A percentile compares a stretch with the other conserved stretches of the same genome.
Evolutionary conservation across 352 stramenopile species (phyloP).

Genomic region (Globisporangium nodosum): DNA sequence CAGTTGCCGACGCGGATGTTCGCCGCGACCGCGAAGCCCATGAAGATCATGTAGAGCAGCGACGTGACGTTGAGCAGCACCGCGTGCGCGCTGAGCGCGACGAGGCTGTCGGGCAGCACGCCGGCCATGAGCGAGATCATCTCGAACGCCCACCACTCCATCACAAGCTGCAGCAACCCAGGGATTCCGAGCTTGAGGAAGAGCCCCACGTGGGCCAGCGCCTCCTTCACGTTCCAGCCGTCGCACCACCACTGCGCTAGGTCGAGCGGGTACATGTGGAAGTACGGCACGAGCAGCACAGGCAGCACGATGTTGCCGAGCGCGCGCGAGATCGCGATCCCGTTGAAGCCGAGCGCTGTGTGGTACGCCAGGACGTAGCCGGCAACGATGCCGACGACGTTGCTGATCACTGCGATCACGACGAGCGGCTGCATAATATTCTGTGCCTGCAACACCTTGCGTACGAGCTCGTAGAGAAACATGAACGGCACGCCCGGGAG

Average conservation of each 20-base stretch:
- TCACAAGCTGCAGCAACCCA: conserved; percentile 49
- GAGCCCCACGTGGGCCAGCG: conserved; percentile 24
- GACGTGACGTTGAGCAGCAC: conserved; percentile 61
- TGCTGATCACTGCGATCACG: conserved; percentile 47
- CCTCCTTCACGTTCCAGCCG: conserved; percentile 33
- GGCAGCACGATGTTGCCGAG: conserved; percentile 47
- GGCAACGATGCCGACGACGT: conserved; percentile 54
- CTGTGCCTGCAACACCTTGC: conserved; percentile 75
- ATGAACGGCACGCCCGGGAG: conserved; percentile 60
- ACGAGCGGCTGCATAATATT: conserved; percentile 77
- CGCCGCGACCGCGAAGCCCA: conserved; percentile 40
- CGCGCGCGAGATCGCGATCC: conserved; percentile 56
- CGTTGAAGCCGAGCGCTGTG: conserved; percentile 64
- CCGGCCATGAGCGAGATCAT: conserved; percentile 48
- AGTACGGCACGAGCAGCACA: conserved; percentile 46
- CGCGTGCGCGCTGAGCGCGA: conserved; percentile 52
- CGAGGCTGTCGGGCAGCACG: conserved; percentile 39
- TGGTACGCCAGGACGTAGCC: conserved; percentile 73
- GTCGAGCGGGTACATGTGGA: conserved; percentile 30
- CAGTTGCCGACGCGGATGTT: conserved; percentile 49
- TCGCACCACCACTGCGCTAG: conserved; percentile 34
- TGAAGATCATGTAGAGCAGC: conserved; percentile 59
- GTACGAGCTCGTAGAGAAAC: conserved; percentile 77
- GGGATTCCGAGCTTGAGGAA: conserved; percentile 49
- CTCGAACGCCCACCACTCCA: conserved; percentile 71